phyloP scores from a whole-genome alignment of 75 land plant species.

The Gnetum montanum region DNA sequence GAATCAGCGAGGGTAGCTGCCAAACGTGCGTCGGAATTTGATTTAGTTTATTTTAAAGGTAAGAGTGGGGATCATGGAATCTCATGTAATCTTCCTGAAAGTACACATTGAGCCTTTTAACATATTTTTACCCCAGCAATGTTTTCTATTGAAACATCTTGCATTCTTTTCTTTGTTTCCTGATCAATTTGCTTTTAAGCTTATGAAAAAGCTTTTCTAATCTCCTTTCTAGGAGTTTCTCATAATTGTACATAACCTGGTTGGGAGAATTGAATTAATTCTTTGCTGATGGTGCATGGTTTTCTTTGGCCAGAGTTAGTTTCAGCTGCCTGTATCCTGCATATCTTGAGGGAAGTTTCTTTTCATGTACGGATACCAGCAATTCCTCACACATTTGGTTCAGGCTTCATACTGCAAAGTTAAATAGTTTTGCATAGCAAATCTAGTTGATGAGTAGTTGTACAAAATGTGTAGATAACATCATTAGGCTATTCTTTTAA shows the following conservation, averaged over 20 bases:
- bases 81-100: constrained; percentile 4
- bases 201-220: constrained; percentile 7
- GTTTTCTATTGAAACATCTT: not conserved
- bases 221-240: constrained; percentile 9
- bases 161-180: constrained; percentile 2
- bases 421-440: constrained; percentile 4
- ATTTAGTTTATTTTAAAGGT: constrained; percentile 5
- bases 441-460: too few species aligned
- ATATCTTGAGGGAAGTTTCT: constrained; percentile 10
- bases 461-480: too few species aligned
- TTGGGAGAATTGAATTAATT: constrained; percentile 6
- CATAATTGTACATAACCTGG: constrained; percentile 11
- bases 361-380: constrained; percentile 7
- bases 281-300: constrained; percentile 10
- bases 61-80: constrained; percentile 3
- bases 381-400: constrained; percentile 7
- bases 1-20: not conserved
- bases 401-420: constrained; percentile 1
- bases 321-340: constrained; percentile 10
- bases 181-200: constrained; percentile 6
- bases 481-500: too few species aligned
- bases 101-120: constrained; percentile 1
- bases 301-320: constrained; percentile 8
- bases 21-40: not conserved
- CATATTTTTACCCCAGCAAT: constrained; percentile 1